phyloP scores from a whole-genome alignment of 306 rosid genomes.

The Chamaecrista fasciculata region DNA sequence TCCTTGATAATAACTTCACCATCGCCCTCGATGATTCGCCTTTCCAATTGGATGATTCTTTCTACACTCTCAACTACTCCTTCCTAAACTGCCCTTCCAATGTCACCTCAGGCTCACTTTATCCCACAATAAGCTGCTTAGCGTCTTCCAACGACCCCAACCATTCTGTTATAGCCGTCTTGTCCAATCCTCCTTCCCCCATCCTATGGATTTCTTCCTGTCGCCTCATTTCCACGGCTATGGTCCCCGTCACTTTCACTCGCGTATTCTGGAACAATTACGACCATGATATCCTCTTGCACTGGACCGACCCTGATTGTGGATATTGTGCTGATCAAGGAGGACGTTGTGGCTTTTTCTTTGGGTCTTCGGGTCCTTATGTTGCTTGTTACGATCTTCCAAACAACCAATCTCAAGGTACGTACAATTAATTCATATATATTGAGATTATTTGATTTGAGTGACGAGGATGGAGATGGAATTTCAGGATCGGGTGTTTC shows the following conservation, averaged over 20 bases:
- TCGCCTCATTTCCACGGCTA: not conserved
- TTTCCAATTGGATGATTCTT: constrained; percentile 9
- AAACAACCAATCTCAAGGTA: not conserved
- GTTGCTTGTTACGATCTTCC: not conserved
- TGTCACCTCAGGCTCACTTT: too few species aligned
- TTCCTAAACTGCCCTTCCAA: constrained; percentile 33
- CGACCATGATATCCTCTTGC: constrained; percentile 5
- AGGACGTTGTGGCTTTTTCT: not conserved
- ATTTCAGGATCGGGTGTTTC: not conserved
- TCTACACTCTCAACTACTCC: not conserved
- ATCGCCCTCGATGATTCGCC: constrained; percentile 18
- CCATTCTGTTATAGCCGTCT: constrained; percentile 18
- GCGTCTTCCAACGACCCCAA: not conserved
- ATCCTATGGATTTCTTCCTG: constrained; percentile 8
- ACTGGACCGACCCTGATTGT: constrained; percentile 35
- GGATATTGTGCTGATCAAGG: not conserved
- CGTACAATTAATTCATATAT: too few species aligned
- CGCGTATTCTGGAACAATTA: constrained; percentile 20
- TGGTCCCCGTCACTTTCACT: not conserved
- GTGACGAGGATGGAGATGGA: not conserved
- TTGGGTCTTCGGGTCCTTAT: not conserved
- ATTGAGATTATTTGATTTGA: too few species aligned
- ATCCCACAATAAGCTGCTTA: constrained; percentile 29
- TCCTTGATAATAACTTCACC: not conserved
- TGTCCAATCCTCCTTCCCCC: not conserved